Base-by-base conservation (phyloP, 1,139 yeast genomes). In the Nakaseomyces uthaithaninus region DNA sequence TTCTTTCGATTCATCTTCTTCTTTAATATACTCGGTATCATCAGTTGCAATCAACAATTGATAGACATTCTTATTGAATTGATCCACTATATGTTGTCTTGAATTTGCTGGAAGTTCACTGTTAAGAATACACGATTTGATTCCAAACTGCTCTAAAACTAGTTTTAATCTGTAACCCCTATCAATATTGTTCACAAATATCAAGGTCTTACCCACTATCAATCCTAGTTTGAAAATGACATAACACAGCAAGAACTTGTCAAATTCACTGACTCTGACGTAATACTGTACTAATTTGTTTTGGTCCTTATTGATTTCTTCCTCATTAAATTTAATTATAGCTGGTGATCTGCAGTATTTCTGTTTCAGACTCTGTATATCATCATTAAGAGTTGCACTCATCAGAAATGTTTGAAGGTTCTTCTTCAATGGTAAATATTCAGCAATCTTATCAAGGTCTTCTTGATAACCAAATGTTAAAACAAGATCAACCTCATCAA, bases 321-420 rank as follows among this genome's bases (percentile, higher is more conserved):
- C 86, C 51, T 81, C 87, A 50, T 80, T 78, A 36, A 91, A 70
- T 56, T 80, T 83, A 47, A 93, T 67, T 33, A 86, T 74, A 0
- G 94, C 95, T 2, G 96, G 94, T 51, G 77, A 75, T 42, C 89
- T 77, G 63, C 97, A 91, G 60, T 83, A 87, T 54, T 75, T 73
- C 35, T 67, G 60, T 62, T 91, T 91, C 54, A 93, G 66, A 36
- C 74, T 76, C 45, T 84, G 78, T 48, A 89, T 75, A 47, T 91
- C 97, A 39, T 85, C 94, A 57, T 80, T 84, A 44, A 93, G 67
- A 3, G 98, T 93, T 2, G 99, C 99, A 61, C 95, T 85, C 97
- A 91, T 91, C 50, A 93, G 68, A 65, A 87, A 89, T 1, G 94
- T 80, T 64, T 93, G 98, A 51, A 86, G 67, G 42, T 80, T 78